Percentiles rank a stretch among this genome's conserved stretches.
phyloP scores from a whole-genome alignment of 2,329 filamentous ascomycete genomes.

The Lasiodiplodia sp. region DNA sequence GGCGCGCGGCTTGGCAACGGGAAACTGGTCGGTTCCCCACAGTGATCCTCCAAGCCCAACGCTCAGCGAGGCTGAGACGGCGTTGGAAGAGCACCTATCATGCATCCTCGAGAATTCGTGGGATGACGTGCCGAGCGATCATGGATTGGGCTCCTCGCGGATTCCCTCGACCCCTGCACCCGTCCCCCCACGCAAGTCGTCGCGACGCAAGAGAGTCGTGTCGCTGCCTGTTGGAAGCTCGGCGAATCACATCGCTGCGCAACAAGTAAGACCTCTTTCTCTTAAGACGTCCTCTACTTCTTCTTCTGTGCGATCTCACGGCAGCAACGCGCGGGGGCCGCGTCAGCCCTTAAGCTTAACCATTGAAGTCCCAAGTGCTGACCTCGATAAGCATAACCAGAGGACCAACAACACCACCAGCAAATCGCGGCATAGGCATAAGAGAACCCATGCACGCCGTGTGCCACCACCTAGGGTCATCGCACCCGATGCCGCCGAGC shows the following conservation, averaged over 20 bases:
- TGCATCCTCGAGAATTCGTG: slow-evolving; percentile 22
- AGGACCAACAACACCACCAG: not conserved
- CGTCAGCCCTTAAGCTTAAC: slow-evolving; percentile 24
- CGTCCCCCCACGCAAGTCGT: slow-evolving; percentile 24
- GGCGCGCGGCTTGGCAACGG: slow-evolving; percentile 4
- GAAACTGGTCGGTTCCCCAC: slow-evolving; percentile 25
- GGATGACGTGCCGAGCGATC: slow-evolving; percentile 26
- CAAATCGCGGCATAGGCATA: not conserved
- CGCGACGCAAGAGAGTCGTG: slow-evolving; percentile 18
- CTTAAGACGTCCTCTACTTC: slow-evolving; percentile 17
- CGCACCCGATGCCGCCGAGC: slow-evolving; percentile 54
- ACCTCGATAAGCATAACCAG: slow-evolving; percentile 23
- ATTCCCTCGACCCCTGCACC: not conserved
- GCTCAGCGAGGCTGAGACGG: slow-evolving; percentile 54
- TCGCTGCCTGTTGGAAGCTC: slow-evolving; percentile 34
- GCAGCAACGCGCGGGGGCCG: slow-evolving; percentile 5
- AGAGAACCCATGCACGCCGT: slow-evolving; percentile 8
- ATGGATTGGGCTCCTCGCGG: slow-evolving; percentile 24
- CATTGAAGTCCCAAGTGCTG: slow-evolving; percentile 1
- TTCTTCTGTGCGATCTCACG: slow-evolving; percentile 8
- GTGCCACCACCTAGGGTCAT: slow-evolving; percentile 42
- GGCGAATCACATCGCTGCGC: slow-evolving; percentile 41
- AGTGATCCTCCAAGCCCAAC: slow-evolving; percentile 49
- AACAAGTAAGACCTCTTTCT: slow-evolving; percentile 27
- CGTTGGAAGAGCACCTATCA: slow-evolving; percentile 37